phyloP scores from a whole-genome alignment of 225 moss, liverwort and hornwort species.

The Polytrichum formosum region DNA sequence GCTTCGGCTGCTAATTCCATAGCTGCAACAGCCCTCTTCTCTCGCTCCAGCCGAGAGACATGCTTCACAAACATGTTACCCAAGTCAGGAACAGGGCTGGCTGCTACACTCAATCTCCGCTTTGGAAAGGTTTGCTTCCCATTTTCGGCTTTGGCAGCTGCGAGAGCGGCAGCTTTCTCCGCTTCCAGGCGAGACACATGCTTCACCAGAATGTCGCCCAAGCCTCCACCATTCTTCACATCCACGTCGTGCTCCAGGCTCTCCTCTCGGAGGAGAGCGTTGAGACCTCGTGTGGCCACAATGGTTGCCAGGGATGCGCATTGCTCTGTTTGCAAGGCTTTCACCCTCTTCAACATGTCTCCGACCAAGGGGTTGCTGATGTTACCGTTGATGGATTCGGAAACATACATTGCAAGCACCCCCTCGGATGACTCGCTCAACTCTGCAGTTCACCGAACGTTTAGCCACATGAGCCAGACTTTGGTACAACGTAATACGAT shows the following conservation, averaged over 20 bases:
- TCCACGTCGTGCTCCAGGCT: constrained; percentile 31
- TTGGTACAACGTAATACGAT: no score
- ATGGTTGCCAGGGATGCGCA: constrained; percentile 41
- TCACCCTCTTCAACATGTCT: constrained; percentile 33
- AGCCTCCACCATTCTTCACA: constrained; percentile 20
- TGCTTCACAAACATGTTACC: constrained; percentile 35
- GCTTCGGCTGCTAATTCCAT: constrained; percentile 19
- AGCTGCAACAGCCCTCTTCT: constrained; percentile 21
- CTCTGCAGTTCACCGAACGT: constrained; percentile 5
- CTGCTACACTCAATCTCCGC: constrained; percentile 18
- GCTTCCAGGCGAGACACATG: constrained; percentile 43
- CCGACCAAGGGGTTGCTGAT: constrained; percentile 19
- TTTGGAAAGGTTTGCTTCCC: constrained; percentile 24
- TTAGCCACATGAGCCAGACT: no score
- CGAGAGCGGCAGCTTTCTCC: constrained; percentile 22
- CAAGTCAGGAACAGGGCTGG: constrained; percentile 31
- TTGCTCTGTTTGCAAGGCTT: constrained; percentile 34
- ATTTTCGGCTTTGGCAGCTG: constrained; percentile 32
- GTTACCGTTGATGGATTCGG: constrained; percentile 3
- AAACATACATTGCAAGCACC: constrained; percentile 10
- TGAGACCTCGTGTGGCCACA: constrained; percentile 36
- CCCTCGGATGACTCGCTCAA: not conserved
- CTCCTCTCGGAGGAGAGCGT: constrained; percentile 25
- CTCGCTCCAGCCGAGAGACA: constrained; percentile 31
- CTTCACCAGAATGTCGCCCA: constrained; percentile 38